These are phyloP conservation scores for Lachnellula subtilissima DNA, from an alignment of 2,329 filamentous ascomycete species.

Conservation along the genomic window DNA sequence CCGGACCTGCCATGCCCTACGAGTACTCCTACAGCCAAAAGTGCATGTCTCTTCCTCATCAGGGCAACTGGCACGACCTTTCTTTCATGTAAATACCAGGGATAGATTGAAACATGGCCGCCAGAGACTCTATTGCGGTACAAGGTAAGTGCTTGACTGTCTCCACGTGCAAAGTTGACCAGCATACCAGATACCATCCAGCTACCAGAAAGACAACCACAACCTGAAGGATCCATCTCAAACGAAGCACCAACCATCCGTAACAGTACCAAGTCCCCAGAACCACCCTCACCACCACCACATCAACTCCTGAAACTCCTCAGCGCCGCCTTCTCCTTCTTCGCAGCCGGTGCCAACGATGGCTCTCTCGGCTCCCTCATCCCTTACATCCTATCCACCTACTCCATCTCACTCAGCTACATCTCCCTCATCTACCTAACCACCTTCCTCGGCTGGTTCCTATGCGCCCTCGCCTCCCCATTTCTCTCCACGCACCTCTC, in stretches of 20 bases:
- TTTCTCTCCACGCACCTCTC: conserved; percentile 47
- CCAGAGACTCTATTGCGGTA: no score
- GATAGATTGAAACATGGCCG: no score
- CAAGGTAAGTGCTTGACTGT: no score
- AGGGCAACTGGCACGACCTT: no score
- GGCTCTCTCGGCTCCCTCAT: conserved; percentile 59
- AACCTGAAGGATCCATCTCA: neutral
- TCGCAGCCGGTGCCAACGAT: conserved; percentile 61
- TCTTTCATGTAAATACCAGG: no score
- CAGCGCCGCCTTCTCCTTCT: conserved; percentile 57
- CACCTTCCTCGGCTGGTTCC: conserved; percentile 56
- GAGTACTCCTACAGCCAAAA: no score
- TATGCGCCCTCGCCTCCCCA: conserved; percentile 53
- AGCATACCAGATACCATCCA: neutral
- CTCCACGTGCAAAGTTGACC: no score
- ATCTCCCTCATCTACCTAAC: conserved; percentile 49
- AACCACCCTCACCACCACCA: neutral
- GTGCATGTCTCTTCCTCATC: no score
- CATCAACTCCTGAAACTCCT: conserved; percentile 39
- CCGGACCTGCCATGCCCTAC: no score
- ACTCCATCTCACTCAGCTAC: conserved; percentile 47
- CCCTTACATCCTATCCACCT: conserved; percentile 56
- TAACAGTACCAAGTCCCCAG: neutral
- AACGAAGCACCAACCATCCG: neutral
- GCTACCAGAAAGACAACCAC: neutral